Evolutionary conservation across 1,284 basidiomycete species (phyloP).

Genomic region (Ustilago sp.): DNA sequence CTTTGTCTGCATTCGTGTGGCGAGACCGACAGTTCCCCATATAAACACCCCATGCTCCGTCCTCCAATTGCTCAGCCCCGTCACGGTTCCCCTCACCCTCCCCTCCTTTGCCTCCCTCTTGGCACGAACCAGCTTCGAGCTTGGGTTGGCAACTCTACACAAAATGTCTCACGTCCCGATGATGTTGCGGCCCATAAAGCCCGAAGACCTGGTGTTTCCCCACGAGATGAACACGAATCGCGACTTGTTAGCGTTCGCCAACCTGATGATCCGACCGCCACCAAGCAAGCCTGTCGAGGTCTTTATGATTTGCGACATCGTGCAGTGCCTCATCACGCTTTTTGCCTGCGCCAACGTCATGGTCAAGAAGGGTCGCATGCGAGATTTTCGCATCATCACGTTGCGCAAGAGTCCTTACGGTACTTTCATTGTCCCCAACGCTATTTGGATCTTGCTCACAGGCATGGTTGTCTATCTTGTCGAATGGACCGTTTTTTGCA

Average conservation of each 20-base stretch:
- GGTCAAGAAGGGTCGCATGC: conserved; percentile 20
- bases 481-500: conserved; percentile 3
- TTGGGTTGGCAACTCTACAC: not conserved
- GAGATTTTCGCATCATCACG: conserved; percentile 3
- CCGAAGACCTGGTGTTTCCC: conserved; percentile 3
- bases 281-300: conserved; percentile 17
- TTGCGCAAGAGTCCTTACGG: conserved; percentile 16
- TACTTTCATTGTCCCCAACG: conserved; percentile 27
- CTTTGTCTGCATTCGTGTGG: not conserved
- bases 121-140: not conserved
- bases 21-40: not conserved
- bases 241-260: conserved; percentile 4
- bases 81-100: not conserved
- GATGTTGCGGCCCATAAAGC: not conserved
- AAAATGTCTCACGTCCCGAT: not conserved
- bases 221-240: conserved; percentile 18
- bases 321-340: conserved; percentile 18
- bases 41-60: not conserved
- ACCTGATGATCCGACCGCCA: not conserved
- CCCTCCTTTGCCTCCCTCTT: not conserved
- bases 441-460: conserved; percentile 7
- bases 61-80: not conserved
- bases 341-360: conserved; percentile 11
- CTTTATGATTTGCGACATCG: conserved; percentile 28
- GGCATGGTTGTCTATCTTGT: not conserved